These are phyloP conservation scores for Tillandsia leiboldiana DNA, from an alignment of 176 grass and related monocot species.

Conservation along the genomic window DNA sequence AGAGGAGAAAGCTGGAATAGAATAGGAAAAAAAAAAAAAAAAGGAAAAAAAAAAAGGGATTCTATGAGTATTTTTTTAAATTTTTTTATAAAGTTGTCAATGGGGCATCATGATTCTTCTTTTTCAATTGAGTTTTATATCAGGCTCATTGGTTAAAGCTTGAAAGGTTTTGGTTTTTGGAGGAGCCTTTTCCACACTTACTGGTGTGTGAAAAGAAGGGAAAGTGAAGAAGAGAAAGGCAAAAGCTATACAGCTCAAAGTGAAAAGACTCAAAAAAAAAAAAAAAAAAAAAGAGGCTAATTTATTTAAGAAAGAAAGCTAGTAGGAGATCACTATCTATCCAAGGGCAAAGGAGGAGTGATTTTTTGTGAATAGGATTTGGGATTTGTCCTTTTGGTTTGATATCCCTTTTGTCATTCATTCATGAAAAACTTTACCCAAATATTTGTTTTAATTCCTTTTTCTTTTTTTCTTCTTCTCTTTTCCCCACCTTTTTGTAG, in stretches of 20 bases:
- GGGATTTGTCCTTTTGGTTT: slow-evolving; percentile 15
- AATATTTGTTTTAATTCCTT: slow-evolving; percentile 13
- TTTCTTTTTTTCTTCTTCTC: neutral
- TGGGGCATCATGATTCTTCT: slow-evolving; percentile 24
- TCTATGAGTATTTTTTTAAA: slow-evolving; percentile 4
- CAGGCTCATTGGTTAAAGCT: slow-evolving; percentile 36
- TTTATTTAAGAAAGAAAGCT: slow-evolving; percentile 11
- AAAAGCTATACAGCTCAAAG: slow-evolving; percentile 32
- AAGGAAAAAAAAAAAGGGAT: slow-evolving; percentile 27
- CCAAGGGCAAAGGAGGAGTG: slow-evolving; percentile 3
- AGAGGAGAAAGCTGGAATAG: slow-evolving; percentile 51
- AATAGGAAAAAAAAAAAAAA: slow-evolving; percentile 1
- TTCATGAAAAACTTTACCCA: slow-evolving; percentile 14
- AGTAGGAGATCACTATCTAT: neutral
- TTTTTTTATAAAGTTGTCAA: slow-evolving; percentile 15
- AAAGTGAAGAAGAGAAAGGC: slow-evolving; percentile 26
- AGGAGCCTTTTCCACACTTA: slow-evolving; percentile 37
- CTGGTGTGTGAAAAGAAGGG: slow-evolving; percentile 21
- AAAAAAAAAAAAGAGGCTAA: neutral
- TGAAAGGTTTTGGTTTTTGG: slow-evolving; percentile 50
- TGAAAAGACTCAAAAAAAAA: neutral
- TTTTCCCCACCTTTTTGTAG: neutral
- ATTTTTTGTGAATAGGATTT: slow-evolving; percentile 29
- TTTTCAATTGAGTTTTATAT: slow-evolving; percentile 28
- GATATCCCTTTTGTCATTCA: slow-evolving; percentile 8